phyloP scores from a whole-genome alignment of 345 rosid genomes.

The Acer campestre region DNA sequence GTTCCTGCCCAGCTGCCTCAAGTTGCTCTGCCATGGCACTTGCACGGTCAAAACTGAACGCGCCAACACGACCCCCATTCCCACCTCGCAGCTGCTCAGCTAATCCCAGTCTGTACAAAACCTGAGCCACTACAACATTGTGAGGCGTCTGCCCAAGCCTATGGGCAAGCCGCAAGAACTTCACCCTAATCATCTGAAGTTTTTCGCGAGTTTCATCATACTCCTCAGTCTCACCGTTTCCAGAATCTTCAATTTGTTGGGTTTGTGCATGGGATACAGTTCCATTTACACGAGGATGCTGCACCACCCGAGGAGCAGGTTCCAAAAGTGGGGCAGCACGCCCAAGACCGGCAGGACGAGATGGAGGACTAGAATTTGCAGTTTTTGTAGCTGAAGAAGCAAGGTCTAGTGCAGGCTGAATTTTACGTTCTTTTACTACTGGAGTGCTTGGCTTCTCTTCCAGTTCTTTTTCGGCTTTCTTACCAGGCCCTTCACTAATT shows the following conservation, averaged over 20 bases:
- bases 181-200: constrained; percentile 97
- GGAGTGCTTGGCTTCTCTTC: no score
- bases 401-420: constrained; percentile 17
- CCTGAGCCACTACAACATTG: constrained; percentile 99
- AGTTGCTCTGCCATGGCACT: constrained; percentile 99
- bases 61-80: constrained; percentile 99
- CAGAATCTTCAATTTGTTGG: constrained; percentile 77
- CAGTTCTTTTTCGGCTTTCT: constrained; percentile 25
- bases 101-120: constrained; percentile 90
- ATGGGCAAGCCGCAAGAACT: constrained; percentile 93
- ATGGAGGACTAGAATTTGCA: constrained; percentile 41
- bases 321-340: constrained; percentile 80
- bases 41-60: constrained; percentile 97
- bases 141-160: constrained; percentile 99
- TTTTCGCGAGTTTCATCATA: constrained; percentile 93
- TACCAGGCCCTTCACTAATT: constrained; percentile 26
- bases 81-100: constrained; percentile 98
- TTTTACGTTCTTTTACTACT: constrained; percentile 34
- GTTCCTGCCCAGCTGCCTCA: constrained; percentile 91
- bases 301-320: constrained; percentile 72
- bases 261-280: constrained; percentile 52
- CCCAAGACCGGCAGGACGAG: constrained; percentile 95
- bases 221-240: constrained; percentile 74
- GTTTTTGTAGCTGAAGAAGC: constrained; percentile 46
- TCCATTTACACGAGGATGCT: constrained; percentile 81